A percentile compares a stretch with the other conserved stretches of the same genome.
Conservation (phyloP, 2,329 filamentous ascomycete genomes). For the Rhynchosporium agropyri region DNA sequence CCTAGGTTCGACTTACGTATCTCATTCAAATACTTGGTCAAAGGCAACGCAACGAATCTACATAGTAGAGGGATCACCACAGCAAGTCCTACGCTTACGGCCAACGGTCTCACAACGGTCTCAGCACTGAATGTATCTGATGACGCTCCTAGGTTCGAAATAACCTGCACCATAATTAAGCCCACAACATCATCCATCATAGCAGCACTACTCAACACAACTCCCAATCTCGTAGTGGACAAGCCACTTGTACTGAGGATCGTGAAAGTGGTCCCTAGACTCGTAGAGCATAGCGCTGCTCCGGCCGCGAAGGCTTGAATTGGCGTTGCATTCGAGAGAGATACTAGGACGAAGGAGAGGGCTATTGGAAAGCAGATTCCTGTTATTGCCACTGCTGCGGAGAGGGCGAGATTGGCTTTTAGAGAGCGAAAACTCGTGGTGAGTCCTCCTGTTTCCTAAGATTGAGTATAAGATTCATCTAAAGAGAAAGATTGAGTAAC, state of each 20-base stretch:
- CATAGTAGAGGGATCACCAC: conserved; percentile 8
- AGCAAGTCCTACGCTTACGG: conserved; percentile 39
- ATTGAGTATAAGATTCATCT: not conserved
- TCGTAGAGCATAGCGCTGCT: conserved; percentile 73
- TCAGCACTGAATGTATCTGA: conserved; percentile 23
- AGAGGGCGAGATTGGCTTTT: conserved; percentile 61
- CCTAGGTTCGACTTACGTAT: not conserved
- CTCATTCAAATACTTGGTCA: not conserved
- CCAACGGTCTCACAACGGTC: conserved; percentile 49
- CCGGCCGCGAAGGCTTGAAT: conserved; percentile 66
- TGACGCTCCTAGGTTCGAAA: conserved; percentile 60
- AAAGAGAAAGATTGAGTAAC: no score
- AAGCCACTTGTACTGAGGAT: conserved; percentile 64
- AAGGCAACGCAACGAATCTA: conserved; percentile 3
- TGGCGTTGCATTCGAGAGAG: conserved; percentile 35
- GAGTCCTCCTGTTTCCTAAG: conserved; percentile 34
- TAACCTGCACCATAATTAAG: conserved; percentile 75
- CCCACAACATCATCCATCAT: conserved; percentile 84
- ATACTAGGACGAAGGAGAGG: conserved; percentile 58
- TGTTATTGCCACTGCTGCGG: conserved; percentile 63
- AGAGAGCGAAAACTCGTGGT: conserved; percentile 44
- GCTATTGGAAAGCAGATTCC: conserved; percentile 67
- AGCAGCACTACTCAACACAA: conserved; percentile 69
- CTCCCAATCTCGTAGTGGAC: conserved; percentile 57
- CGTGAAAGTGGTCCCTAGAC: conserved; percentile 70